Percentiles rank a stretch among this genome's conserved stretches.
These are phyloP conservation scores for Malassezia sympodialis DNA, from an alignment of 1,284 basidiomycete genomes.

Conservation along the genomic window DNA sequence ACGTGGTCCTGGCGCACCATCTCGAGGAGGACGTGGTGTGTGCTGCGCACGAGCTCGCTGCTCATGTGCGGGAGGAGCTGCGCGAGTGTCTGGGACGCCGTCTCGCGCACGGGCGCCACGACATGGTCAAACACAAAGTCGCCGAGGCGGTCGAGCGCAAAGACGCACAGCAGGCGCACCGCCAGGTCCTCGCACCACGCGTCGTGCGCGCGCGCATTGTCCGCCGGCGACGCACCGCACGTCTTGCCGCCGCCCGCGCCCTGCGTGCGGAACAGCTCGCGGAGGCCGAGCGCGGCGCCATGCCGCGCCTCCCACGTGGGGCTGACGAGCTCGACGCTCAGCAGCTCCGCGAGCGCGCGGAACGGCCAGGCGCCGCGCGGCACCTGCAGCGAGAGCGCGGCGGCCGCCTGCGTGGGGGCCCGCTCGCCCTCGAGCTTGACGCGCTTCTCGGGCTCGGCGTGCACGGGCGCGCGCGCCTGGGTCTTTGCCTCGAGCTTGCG, in stretches of 20 bases:
- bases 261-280: constrained; percentile 77
- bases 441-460: constrained; percentile 10
- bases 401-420: constrained; percentile 9
- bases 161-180: constrained; percentile 74
- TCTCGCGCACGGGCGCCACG: constrained; percentile 91
- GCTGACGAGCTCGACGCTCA: constrained; percentile 73
- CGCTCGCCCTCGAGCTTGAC: constrained; percentile 8
- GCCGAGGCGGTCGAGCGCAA: constrained; percentile 91
- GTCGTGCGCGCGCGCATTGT: constrained; percentile 54
- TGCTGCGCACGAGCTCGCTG: constrained; percentile 60
- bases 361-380: constrained; percentile 72
- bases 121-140: constrained; percentile 97
- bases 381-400: constrained; percentile 30
- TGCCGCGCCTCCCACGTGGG: constrained; percentile 88
- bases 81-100: constrained; percentile 85
- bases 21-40: constrained; percentile 71
- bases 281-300: constrained; percentile 80
- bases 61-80: constrained; percentile 80
- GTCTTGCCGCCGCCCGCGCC: constrained; percentile 68
- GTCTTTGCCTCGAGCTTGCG: constrained; percentile 69
- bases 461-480: constrained; percentile 33
- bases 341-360: constrained; percentile 68
- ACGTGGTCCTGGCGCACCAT: constrained; percentile 80
- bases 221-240: constrained; percentile 17
- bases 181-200: constrained; percentile 81